Evolutionary conservation across 345 rosid species (phyloP).

Genomic region (Ricinus communis): DNA sequence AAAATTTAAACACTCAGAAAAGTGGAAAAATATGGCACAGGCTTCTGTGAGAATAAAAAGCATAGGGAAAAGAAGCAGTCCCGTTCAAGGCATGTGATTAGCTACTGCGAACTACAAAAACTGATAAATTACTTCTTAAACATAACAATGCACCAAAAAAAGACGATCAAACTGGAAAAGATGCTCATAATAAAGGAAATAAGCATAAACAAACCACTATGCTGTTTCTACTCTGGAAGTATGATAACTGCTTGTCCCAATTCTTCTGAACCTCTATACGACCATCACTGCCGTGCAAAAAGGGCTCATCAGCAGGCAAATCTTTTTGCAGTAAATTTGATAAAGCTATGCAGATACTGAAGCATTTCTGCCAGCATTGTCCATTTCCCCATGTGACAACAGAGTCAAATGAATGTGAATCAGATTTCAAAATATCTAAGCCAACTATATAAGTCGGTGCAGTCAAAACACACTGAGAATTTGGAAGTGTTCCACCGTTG

Average conservation of each 20-base stretch:
- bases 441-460: conserved; percentile 76
- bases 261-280: conserved; percentile 64
- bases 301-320: conserved; percentile 44
- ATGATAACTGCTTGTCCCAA: conserved; percentile 59
- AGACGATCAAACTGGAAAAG: not conserved
- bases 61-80: not conserved
- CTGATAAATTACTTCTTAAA: not conserved
- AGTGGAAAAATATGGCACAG: not conserved
- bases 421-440: conserved; percentile 68
- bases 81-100: not conserved
- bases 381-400: conserved; percentile 50
- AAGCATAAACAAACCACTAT: conserved; percentile 63
- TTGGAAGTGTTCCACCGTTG: conserved; percentile 32
- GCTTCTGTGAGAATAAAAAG: not conserved
- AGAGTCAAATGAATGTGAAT: conserved; percentile 46
- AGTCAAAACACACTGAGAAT: conserved; percentile 28
- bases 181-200: conserved; percentile 7
- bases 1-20: not conserved
- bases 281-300: conserved; percentile 51
- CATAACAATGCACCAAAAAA: not conserved
- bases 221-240: conserved; percentile 58
- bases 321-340: conserved; percentile 53
- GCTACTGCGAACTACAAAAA: not conserved
- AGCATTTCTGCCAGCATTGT: conserved; percentile 68
- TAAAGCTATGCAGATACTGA: conserved; percentile 61